Base-by-base conservation (phyloP, 148 eudicot species). In the Rhododendron ferrugineum region DNA sequence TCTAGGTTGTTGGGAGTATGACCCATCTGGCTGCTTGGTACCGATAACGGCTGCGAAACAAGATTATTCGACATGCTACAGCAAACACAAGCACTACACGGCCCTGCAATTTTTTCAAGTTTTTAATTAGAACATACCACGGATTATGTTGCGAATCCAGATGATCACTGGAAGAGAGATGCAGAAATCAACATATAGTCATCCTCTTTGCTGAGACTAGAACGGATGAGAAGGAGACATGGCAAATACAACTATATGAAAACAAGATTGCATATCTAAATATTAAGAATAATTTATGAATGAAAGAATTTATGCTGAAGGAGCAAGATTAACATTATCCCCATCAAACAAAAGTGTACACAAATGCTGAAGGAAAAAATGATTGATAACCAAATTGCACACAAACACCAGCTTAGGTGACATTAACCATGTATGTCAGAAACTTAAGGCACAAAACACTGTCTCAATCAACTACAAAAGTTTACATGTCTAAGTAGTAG, bases 41-140 rank as follows among this genome's bases (percentile, higher is more conserved):
- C 23, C 30, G 84, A 66, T 78, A 90, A 88, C 80, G 88, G 93
- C 82, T 89, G 88, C 4, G 92, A 93, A 40, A 91, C 85, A 83
- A 91, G 85, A 88, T 89, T 88, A 85, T 89, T 89, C 66, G 91
- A 93, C 93, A 95, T 91, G 36, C 56, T 89, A 30, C 76, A 6
- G 37, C 79, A 77, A 34, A 52, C 84, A 26, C 60, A 26, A 64
- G 60, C 13, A 13, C 40, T 32, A 36, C 16, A 58, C 47, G 11
- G 30, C 64, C 52, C 72, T 76, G 75, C 81, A 88, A 84, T 15
- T 66, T 26, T 23, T 66, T 22, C 28, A 73, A 15, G 9, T 70
- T 47, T 54, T 9, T n/a, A 49, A 6, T 70, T 22, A 37, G 28
- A 1, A 46, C 44, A 46, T 42, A 40, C 32, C 76, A 75, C 2